phyloP scores from a whole-genome alignment of 2,329 filamentous ascomycete genomes.

The Neonectria hederae region DNA sequence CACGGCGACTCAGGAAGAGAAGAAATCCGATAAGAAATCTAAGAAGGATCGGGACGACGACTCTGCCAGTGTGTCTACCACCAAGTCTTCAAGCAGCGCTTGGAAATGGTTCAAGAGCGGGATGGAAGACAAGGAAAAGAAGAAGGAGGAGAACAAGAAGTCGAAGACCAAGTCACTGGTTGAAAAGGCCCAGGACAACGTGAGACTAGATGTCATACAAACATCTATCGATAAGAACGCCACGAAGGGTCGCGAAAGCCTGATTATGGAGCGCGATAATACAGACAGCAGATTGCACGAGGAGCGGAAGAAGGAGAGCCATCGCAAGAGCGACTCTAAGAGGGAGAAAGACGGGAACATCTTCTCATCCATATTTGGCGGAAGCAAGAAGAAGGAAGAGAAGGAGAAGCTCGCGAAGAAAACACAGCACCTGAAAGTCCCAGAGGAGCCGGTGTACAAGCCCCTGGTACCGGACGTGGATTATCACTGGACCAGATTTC shows the following conservation, averaged over 20 bases:
- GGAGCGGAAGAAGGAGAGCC: constrained; percentile 83
- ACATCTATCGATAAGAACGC: constrained; percentile 79
- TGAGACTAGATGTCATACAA: constrained; percentile 86
- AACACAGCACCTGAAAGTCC: constrained; percentile 75
- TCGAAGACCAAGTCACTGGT: constrained; percentile 68
- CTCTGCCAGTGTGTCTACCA: constrained; percentile 63
- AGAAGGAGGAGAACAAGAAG: constrained; percentile 71
- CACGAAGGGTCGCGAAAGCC: constrained; percentile 78
- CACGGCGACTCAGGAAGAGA: constrained; percentile 74
- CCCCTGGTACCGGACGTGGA: constrained; percentile 86
- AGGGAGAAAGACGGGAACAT: constrained; percentile 93
- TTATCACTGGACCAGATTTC: constrained; percentile 96
- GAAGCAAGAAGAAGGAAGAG: constrained; percentile 86
- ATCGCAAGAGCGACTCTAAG: constrained; percentile 79
- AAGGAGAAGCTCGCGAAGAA: constrained; percentile 80
- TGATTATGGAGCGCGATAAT: constrained; percentile 82
- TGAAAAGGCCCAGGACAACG: constrained; percentile 77
- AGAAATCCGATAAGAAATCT: constrained; percentile 76
- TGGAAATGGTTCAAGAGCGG: constrained; percentile 85
- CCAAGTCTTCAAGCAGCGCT: constrained; percentile 74
- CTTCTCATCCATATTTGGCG: constrained; percentile 94
- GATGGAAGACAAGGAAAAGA: constrained; percentile 72
- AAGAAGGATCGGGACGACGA: constrained; percentile 78
- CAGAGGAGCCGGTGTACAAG: constrained; percentile 79
- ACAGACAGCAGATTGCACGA: constrained; percentile 78